Conservation (phyloP, 352 stramenopile genomes). For the Peronospora farinosa region DNA sequence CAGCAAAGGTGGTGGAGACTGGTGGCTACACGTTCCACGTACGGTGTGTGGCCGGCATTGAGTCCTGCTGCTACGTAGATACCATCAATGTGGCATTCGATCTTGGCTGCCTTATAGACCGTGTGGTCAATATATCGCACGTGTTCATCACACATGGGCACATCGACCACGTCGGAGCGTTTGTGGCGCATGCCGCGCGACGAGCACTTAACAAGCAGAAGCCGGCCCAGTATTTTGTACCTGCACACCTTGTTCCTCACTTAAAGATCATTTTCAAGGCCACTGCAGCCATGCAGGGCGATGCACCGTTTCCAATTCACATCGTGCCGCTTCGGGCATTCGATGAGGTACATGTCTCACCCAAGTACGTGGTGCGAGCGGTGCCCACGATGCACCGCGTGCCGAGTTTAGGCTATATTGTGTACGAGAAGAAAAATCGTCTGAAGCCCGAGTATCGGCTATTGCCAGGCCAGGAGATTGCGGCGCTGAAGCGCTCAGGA, state of each 20-base stretch:
- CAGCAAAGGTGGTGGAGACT: slow-evolving; percentile 25
- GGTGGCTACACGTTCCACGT: slow-evolving; percentile 51
- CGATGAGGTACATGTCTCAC: slow-evolving; percentile 51
- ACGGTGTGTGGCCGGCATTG: slow-evolving; percentile 58
- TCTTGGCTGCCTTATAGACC: slow-evolving; percentile 48
- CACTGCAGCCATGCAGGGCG: slow-evolving; percentile 54
- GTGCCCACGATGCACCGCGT: slow-evolving; percentile 70
- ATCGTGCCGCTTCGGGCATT: slow-evolving; percentile 47
- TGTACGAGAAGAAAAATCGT: slow-evolving; percentile 53
- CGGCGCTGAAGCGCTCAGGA: slow-evolving; percentile 36
- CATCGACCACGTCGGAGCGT: slow-evolving; percentile 68
- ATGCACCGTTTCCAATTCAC: slow-evolving; percentile 39
- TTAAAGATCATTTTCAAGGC: slow-evolving; percentile 50
- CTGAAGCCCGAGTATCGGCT: slow-evolving; percentile 49
- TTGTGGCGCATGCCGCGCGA: slow-evolving; percentile 57
- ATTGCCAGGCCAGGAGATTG: slow-evolving; percentile 38
- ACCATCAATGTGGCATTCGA: slow-evolving; percentile 71
- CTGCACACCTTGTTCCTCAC: slow-evolving; percentile 40
- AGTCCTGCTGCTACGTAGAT: slow-evolving; percentile 77
- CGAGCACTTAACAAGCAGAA: slow-evolving; percentile 44
- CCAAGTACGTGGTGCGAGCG: slow-evolving; percentile 53
- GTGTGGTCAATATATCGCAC: slow-evolving; percentile 50
- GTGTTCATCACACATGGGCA: slow-evolving; percentile 87
- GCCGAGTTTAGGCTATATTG: slow-evolving; percentile 64
- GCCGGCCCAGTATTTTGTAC: slow-evolving; percentile 67